Evolutionary conservation across 2,329 filamentous ascomycete species (phyloP).

Genomic region (Fusarium chaquense): DNA sequence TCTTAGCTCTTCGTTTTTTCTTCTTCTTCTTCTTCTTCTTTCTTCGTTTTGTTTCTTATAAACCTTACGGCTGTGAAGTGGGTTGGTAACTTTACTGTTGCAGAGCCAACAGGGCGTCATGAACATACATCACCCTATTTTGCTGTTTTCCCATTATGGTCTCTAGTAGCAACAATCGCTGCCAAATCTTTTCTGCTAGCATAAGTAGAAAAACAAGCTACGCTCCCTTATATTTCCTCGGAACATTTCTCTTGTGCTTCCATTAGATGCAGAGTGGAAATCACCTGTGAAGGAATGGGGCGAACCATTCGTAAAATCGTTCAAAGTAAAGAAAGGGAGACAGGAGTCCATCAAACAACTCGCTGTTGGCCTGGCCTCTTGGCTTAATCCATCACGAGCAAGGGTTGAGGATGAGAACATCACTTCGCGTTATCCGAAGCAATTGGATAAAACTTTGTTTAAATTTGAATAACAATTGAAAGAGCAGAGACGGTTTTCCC

Average conservation of each 20-base stretch:
- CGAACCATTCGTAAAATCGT: slow-evolving; percentile 2
- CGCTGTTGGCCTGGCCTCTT: neutral
- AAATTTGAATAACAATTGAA: slow-evolving; percentile 3
- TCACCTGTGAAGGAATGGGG: neutral
- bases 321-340: slow-evolving; percentile 2
- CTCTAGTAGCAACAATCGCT: neutral
- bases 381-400: slow-evolving; percentile 15
- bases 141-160: neutral
- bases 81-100: neutral
- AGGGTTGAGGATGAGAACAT: neutral
- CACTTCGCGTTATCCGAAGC: neutral
- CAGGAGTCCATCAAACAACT: slow-evolving; percentile 15
- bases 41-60: neutral
- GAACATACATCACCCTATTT: slow-evolving; percentile 23
- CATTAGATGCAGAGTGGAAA: slow-evolving; percentile 2
- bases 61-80: neutral
- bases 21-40: slow-evolving; percentile 4
- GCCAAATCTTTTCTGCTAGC: neutral
- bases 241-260: neutral
- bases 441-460: slow-evolving; percentile 7
- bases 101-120: slow-evolving; percentile 7
- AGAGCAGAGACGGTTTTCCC: slow-evolving; percentile 18
- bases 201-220: neutral
- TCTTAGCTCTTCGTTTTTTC: neutral
- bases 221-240: neutral